Base-by-base conservation (phyloP, 2,329 filamentous ascomycete genomes). In the Atkinsonella hypoxylon region DNA sequence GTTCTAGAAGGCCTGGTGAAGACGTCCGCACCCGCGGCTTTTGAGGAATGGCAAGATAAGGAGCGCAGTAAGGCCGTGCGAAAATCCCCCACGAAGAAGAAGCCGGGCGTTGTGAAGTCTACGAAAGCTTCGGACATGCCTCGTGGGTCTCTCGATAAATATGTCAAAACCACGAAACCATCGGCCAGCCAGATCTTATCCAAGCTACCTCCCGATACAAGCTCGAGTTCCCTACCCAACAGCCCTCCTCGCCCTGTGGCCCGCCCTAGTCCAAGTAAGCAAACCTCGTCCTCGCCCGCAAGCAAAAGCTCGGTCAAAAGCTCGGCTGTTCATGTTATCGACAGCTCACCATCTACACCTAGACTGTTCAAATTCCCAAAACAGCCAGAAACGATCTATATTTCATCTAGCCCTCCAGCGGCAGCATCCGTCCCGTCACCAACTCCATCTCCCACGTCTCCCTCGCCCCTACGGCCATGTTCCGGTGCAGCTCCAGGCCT, bases 381-480 rank as follows among this genome's bases (percentile, higher is more conserved):
- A 52, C 51, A 51, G 51, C 56, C 59, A 59, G 64, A 73, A 58
- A 56, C 70, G 54, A 72, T 75, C 62, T 46, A 68, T 55, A 67
- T 75, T 61, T 62, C 67, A 56, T 74, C 71, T 61, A 74, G 71
- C 54, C 51, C 49, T 1, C 71, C 72, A 48, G 56, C 61, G 61
- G 51, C 47, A 61, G 51, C 47, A 42, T 47, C 54, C 20, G 50
- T 53, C 42, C 50, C 59, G 31, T 65, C 68, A 55, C 60, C 64
- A 63, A 50, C 62, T 54, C 45, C 53, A 53, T 54, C 58, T 54
- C 53, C 56, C 53, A 53, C 62, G 43, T 54, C 58, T 53, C 53
- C 56, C 53, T 54, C 63, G 42, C 52, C 60, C 53, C 43, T 26
- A 38, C 26, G 40, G 30, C 52, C 57, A 53, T 52, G 49, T 20